Evolutionary conservation across 2,329 filamentous ascomycete species (phyloP).

Genomic region (Fusarium transvaalense): DNA sequence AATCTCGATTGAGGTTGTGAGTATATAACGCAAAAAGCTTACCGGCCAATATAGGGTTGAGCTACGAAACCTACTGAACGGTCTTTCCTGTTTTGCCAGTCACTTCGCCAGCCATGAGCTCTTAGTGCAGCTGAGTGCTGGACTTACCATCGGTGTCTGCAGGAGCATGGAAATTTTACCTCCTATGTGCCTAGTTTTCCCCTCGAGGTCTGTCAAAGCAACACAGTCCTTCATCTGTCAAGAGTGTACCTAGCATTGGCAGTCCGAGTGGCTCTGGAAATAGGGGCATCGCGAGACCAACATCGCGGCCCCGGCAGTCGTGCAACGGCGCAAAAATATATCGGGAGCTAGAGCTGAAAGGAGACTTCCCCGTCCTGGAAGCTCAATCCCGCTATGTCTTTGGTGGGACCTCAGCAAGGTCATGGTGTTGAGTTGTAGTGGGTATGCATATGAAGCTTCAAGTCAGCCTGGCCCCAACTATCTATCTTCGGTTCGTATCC

Average conservation of each 20-base stretch:
- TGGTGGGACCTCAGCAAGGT: slow-evolving; percentile 23
- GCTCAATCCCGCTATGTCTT: slow-evolving; percentile 12
- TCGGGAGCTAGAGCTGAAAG: slow-evolving; percentile 31
- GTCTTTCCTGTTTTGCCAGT: slow-evolving; percentile 2
- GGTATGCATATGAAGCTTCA: slow-evolving; percentile 16
- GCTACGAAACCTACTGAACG: slow-evolving; percentile 16
- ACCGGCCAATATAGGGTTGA: slow-evolving; percentile 18
- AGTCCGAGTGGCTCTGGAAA: slow-evolving; percentile 28
- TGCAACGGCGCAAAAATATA: slow-evolving; percentile 24
- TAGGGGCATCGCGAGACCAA: slow-evolving; percentile 31
- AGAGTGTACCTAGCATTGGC: slow-evolving; percentile 19
- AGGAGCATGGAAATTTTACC: slow-evolving; percentile 3
- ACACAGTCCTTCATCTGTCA: slow-evolving; percentile 4
- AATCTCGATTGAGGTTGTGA: slow-evolving; percentile 7
- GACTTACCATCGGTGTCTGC: neutral
- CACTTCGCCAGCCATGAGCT: slow-evolving; percentile 26
- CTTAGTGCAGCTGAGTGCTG: slow-evolving; percentile 13
- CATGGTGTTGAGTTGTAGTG: slow-evolving; percentile 27
- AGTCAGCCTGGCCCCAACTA: slow-evolving; percentile 18
- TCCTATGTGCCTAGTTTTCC: neutral
- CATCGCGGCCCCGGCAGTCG: slow-evolving; percentile 34
- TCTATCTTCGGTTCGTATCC: slow-evolving; percentile 32
- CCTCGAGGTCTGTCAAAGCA: slow-evolving; percentile 1
- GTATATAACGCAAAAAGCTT: slow-evolving; percentile 20
- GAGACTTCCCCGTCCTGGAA: slow-evolving; percentile 34